Base-by-base conservation (phyloP, 192 early-diverging fungal genomes). In the Backusella parvicylindrica region DNA sequence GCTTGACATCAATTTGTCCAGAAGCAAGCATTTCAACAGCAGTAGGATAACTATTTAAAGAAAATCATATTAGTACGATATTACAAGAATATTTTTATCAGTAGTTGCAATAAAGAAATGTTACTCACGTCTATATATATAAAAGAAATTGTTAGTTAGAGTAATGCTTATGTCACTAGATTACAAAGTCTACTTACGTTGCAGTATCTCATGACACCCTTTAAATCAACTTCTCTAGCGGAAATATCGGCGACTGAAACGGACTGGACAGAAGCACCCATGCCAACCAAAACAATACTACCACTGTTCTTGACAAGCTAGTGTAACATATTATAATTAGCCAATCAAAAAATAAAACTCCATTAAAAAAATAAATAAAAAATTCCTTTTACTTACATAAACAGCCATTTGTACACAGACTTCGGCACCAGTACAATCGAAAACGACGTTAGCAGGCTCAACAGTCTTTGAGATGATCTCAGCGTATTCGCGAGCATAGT, bases 381-480 rank as follows among this genome's bases (percentile, higher is more conserved):
- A 1, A 1, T 15, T 15, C 41, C 8, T 23, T 60, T 4, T 9
- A 53, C 76, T 81, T 75, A 81, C 83, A 33, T 56, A 82, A 40
- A 84, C 70, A 5, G 81, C 56, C 60, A 74, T 85, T 64, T 82
- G 81, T 23, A 81, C 82, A 68, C 78, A 82, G 11, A 81, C 80
- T 63, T 85, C 84, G 21, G 79, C 84, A 40, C 84, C 84, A 23
- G 75, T 75, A 47, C 78, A 79, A 43, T 85, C 84, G 33, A 85
- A 75, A 5, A 82, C 79, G 18, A 80, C 79, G 68, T 85, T 81
- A 73, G 71, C 64, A 41, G 68, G 71, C 26, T 77, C 76, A 3
- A 47, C 41, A 47, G 77, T 50, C 26, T 73, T 36, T 28, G 78
- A 28, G 7, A 82, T 79, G 3, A 41, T 41, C 12, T 68, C 38